Percentiles rank a stretch among this genome's conserved stretches.
phyloP scores from a whole-genome alignment of 345 rosid genomes.

The Eucalyptus polyanthemos region DNA sequence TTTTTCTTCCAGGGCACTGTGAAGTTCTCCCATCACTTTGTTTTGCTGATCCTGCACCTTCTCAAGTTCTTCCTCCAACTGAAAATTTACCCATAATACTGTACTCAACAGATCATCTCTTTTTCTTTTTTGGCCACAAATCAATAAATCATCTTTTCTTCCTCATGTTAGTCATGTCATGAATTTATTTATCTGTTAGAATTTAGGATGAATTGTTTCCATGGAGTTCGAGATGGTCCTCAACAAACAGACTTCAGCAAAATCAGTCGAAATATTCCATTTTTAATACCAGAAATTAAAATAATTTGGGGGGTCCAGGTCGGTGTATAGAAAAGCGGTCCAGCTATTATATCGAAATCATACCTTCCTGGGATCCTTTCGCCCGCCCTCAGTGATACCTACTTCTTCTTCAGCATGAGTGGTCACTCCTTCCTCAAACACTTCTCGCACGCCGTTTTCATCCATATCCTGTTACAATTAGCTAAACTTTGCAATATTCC shows the following conservation, averaged over 20 bases:
- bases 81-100: background rate
- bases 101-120: background rate
- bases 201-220: background rate
- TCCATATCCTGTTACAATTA: background rate
- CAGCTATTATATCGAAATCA: background rate
- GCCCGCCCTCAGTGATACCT: background rate
- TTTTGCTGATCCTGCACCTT: background rate
- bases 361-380: background rate
- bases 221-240: background rate
- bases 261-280: background rate
- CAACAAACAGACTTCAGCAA: background rate
- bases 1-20: background rate
- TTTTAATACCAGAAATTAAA: background rate
- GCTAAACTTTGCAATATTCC: background rate
- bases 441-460: background rate
- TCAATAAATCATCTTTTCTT: background rate
- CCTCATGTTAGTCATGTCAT: background rate
- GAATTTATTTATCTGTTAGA: background rate
- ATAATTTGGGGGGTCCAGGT: background rate
- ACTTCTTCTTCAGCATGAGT: background rate
- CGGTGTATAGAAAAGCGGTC: background rate
- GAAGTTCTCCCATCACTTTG: background rate
- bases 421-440: background rate
- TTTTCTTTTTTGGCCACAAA: background rate
- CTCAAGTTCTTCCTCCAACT: background rate